Evolutionary conservation across 805 yeast species (phyloP).

Genomic region (Vanderwaltozyma verrucispora): DNA sequence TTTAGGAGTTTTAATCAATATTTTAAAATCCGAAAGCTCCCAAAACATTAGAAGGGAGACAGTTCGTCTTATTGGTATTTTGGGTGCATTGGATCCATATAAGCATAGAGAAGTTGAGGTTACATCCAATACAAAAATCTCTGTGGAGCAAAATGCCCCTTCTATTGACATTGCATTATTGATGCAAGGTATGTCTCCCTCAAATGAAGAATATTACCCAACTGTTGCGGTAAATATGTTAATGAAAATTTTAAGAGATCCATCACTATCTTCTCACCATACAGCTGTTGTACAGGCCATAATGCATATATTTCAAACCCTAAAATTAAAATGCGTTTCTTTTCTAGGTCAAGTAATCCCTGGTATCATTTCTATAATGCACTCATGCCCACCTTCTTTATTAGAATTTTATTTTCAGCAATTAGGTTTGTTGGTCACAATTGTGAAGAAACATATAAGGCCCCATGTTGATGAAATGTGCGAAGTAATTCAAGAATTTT

Average conservation of each 20-base stretch:
- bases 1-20: slow-evolving; percentile 68
- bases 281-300: slow-evolving; percentile 91
- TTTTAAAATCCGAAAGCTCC: slow-evolving; percentile 71
- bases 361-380: slow-evolving; percentile 78
- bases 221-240: slow-evolving; percentile 85
- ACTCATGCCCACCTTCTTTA: slow-evolving; percentile 65
- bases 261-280: slow-evolving; percentile 77
- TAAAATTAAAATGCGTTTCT: slow-evolving; percentile 84
- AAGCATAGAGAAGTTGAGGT: slow-evolving; percentile 88
- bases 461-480: slow-evolving; percentile 72
- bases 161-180: slow-evolving; percentile 82
- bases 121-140: slow-evolving; percentile 36
- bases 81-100: slow-evolving; percentile 96
- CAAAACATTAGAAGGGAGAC: slow-evolving; percentile 74
- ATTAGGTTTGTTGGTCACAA: slow-evolving; percentile 62
- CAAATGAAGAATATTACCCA: slow-evolving; percentile 86
- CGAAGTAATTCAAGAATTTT: slow-evolving; percentile 64
- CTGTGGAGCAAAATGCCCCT: slow-evolving; percentile 74
- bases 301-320: slow-evolving; percentile 78
- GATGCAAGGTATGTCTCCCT: slow-evolving; percentile 91
- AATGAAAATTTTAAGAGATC: slow-evolving; percentile 75
- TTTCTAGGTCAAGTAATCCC: slow-evolving; percentile 82
- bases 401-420: slow-evolving; percentile 86
- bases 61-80: slow-evolving; percentile 77
- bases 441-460: slow-evolving; percentile 84